Evolutionary conservation across 108 stramenopile species (phyloP).

Genomic region (Ochromonas danica): DNA sequence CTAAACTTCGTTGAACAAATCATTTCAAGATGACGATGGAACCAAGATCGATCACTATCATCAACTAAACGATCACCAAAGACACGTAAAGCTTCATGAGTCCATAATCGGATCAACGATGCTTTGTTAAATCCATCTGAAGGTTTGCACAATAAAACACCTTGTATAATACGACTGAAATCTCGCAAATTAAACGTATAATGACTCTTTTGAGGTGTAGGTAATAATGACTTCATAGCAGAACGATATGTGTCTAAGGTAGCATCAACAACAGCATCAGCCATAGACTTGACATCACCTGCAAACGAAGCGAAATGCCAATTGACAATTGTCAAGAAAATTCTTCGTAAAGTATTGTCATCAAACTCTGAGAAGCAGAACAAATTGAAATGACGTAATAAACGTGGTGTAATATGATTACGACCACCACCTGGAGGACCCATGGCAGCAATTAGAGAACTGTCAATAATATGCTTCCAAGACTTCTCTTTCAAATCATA

Average conservation of each 20-base stretch:
- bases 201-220: constrained; percentile 67
- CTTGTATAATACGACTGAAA: constrained; percentile 65
- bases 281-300: constrained; percentile 38
- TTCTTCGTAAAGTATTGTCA: constrained; percentile 57
- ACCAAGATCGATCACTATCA: constrained; percentile 61
- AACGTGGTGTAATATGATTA: constrained; percentile 61
- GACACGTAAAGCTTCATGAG: constrained; percentile 63
- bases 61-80: constrained; percentile 64
- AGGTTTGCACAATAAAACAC: constrained; percentile 59
- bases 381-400: constrained; percentile 67
- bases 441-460: constrained; percentile 60
- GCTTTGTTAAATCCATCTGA: constrained; percentile 43
- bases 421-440: constrained; percentile 69
- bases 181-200: constrained; percentile 71
- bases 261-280: constrained; percentile 53
- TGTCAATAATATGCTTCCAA: constrained; percentile 59
- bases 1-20: constrained; percentile 52
- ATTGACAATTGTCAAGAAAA: constrained; percentile 56
- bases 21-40: constrained; percentile 48
- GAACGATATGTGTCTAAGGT: constrained; percentile 59
- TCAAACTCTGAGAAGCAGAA: constrained; percentile 65
- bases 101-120: constrained; percentile 59
- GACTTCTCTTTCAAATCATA: constrained; percentile 65
- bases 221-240: constrained; percentile 54
- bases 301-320: constrained; percentile 47